phyloP scores from a whole-genome alignment of 2,329 filamentous ascomycete species.

The Rutstroemia sp. region DNA sequence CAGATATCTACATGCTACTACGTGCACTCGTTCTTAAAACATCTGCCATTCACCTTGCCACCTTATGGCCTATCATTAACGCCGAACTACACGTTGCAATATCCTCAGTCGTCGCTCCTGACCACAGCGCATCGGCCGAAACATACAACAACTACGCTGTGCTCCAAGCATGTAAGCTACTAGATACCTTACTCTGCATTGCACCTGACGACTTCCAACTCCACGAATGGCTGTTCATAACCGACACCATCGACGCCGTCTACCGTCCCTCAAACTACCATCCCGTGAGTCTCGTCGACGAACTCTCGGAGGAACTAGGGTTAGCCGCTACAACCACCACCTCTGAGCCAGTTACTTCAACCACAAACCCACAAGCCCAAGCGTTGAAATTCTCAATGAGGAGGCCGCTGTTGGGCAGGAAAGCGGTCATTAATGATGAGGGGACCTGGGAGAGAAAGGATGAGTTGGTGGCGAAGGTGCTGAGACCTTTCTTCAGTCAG shows the following conservation, averaged over 20 bases:
- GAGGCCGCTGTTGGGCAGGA: constrained; percentile 34
- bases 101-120: constrained; percentile 62
- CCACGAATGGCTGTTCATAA: constrained; percentile 97
- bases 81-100: constrained; percentile 76
- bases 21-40: constrained; percentile 75
- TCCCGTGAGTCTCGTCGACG: constrained; percentile 72
- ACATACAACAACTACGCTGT: constrained; percentile 71
- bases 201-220: constrained; percentile 95
- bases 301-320: constrained; percentile 69
- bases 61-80: constrained; percentile 86
- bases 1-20: constrained; percentile 84
- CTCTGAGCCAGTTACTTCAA: constrained; percentile 12
- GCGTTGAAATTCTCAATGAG: constrained; percentile 24
- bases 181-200: constrained; percentile 79
- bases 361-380: constrained; percentile 14
- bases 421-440: constrained; percentile 44
- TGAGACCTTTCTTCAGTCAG: constrained; percentile 84
- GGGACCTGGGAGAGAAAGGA: constrained; percentile 52
- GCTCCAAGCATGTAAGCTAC: constrained; percentile 86
- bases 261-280: constrained; percentile 67
- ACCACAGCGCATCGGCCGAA: constrained; percentile 55
- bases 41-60: constrained; percentile 70
- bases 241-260: constrained; percentile 92
- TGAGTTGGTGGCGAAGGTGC: constrained; percentile 66
- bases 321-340: constrained; percentile 14